A percentile compares a stretch with the other conserved stretches of the same genome.
phyloP scores from a whole-genome alignment of 2,329 filamentous ascomycete species.

The Ceratocystis cubensis region DNA sequence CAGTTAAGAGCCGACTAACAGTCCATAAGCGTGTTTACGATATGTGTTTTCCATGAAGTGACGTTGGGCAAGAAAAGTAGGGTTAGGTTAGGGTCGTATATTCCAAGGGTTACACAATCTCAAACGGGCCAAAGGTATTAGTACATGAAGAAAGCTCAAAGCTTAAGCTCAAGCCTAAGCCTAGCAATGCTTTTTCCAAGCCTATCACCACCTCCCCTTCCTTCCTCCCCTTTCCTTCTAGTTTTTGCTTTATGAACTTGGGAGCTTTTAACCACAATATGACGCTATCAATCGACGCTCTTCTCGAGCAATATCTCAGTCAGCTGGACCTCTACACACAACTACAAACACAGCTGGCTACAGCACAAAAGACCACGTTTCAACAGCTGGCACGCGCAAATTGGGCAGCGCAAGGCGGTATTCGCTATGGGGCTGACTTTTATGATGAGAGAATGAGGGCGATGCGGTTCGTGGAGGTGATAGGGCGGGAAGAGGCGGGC shows the following conservation, averaged over 20 bases:
- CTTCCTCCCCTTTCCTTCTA: background rate
- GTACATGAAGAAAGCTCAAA: background rate
- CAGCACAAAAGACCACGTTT: constrained; percentile 43
- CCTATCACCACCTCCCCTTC: background rate
- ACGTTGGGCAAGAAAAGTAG: background rate
- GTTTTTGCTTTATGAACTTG: no score
- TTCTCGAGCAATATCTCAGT: constrained; percentile 52
- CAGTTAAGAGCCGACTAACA: no score
- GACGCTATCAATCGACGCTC: constrained; percentile 41
- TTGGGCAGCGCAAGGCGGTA: constrained; percentile 51
- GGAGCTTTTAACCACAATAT: background rate
- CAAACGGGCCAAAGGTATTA: background rate
- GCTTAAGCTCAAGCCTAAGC: background rate
- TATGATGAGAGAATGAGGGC: constrained; percentile 67
- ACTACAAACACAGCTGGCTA: constrained; percentile 42
- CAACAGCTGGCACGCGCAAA: constrained; percentile 60
- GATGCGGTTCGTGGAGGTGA: constrained; percentile 31
- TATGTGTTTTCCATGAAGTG: background rate
- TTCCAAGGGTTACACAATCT: background rate
- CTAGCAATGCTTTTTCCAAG: background rate
- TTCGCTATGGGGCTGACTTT: constrained; percentile 54
- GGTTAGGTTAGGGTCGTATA: background rate
- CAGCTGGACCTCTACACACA: constrained; percentile 55
- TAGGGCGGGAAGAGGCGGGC: background rate
- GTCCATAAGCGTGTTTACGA: no score